These are phyloP conservation scores for Trichoderma polysporum DNA, from an alignment of 2,329 filamentous ascomycete genomes.

Conservation along the genomic window DNA sequence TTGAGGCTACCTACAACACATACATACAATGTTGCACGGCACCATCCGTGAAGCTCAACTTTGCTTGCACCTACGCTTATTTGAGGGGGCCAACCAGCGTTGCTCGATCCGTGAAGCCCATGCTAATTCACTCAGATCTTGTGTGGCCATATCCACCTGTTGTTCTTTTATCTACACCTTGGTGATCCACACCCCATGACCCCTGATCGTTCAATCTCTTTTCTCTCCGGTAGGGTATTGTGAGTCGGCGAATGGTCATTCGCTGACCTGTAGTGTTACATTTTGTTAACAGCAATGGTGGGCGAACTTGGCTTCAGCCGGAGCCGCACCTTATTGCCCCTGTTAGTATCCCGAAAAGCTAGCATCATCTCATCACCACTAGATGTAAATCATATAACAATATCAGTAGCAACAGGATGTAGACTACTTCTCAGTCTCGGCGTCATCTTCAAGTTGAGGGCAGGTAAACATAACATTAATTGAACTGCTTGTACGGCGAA, in stretches of 20 bases:
- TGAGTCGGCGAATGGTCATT: background rate
- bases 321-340: background rate
- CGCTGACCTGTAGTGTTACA: background rate
- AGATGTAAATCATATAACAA: background rate
- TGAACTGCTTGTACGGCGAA: background rate
- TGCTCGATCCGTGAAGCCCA: conserved; percentile 1
- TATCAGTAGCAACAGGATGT: background rate
- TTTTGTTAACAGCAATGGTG: background rate
- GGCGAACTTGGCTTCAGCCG: background rate
- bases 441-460: background rate
- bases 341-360: background rate
- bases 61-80: background rate
- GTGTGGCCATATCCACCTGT: background rate
- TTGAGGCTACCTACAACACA: background rate
- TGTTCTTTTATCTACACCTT: background rate
- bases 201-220: background rate
- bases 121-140: conserved; percentile 4
- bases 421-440: background rate
- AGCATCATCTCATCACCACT: background rate
- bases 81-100: conserved; percentile 9
- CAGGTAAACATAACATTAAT: background rate
- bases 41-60: conserved; percentile 8
- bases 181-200: background rate
- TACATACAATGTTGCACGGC: background rate
- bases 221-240: background rate